Evolutionary conservation across 2,329 filamentous ascomycete genomes (phyloP), one percentile per base, ranked within the genome.

Genomic region (Apiospora kogelbergensis): DNA sequence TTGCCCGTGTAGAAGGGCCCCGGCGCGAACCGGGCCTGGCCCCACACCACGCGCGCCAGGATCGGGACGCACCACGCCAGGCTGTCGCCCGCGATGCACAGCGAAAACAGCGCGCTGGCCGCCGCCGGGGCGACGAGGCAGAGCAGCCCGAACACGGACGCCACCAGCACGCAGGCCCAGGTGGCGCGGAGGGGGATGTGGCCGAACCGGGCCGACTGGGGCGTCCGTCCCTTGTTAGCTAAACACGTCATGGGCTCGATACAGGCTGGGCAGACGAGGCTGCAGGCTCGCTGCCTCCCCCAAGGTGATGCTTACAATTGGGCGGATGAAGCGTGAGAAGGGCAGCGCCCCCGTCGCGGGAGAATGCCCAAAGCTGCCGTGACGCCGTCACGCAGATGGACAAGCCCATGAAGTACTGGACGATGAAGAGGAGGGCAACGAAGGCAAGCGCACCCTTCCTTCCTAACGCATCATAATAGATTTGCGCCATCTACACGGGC

Each of bases 341-440:
- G 65, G 65, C 17, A 48, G 30, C 10, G 42, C 65, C 3, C 3
- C 65, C 65, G 7, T 66, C 65, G 1, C 65, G 65, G 17, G 65
- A 66, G 30, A 66, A 66, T 17, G 44, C 65, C 65, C 65, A 53
- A 1, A 66, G 26, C 44, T 66, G 65, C 44, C 65, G 65, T 1
- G 65, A 66, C 1, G 65, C 30, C 24, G 65, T 10, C 15, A 66
- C 44, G 65, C 41, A 30, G 9, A 66, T 30, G 44, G 44, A 66
- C 13, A 66, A 17, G n/a, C 65, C 65, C 65, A 66, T 66, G 44
- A 53, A 66, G 44, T 46, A 66, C 44, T 66, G 65, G 6, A 66
- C 44, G 26, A 66, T 37, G 44, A 66, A 66, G 17, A 66, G 44
- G 44, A 66, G 46, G 7, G 44, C 65, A 20, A 40, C 13, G 22